phyloP scores from a whole-genome alignment of 192 early-diverging fungal genomes.

The Coemansia sp. region DNA sequence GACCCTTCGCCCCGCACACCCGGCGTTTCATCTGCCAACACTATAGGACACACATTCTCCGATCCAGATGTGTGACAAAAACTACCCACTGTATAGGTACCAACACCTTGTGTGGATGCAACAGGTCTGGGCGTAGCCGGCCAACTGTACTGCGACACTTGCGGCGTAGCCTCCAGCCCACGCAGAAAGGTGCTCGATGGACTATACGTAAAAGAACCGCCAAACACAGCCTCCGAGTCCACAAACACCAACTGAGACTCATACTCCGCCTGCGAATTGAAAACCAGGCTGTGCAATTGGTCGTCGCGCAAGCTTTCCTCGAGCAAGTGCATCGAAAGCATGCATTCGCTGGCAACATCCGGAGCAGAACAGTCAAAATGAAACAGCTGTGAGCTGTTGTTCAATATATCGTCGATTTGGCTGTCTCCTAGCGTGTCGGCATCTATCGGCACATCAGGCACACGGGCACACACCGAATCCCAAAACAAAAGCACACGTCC shows the following conservation, averaged over 20 bases:
- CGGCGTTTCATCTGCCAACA: conserved; percentile 14
- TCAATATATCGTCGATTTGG: conserved; percentile 15
- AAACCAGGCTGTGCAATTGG: conserved; percentile 11
- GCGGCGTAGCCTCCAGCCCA: no score
- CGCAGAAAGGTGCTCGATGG: neutral
- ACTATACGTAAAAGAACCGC: neutral
- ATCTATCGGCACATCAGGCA: neutral
- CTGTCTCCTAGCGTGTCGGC: neutral
- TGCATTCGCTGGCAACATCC: neutral
- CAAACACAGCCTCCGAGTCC: neutral
- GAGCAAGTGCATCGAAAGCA: conserved; percentile 22
- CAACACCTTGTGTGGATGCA: neutral
- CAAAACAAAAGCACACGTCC: neutral
- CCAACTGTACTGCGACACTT: conserved; percentile 1
- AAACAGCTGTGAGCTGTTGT: conserved; percentile 24
- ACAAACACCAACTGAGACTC: neutral
- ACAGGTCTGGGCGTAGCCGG: neutral
- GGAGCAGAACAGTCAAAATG: conserved; percentile 2
- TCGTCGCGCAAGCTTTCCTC: conserved; percentile 35
- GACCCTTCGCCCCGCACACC: neutral
- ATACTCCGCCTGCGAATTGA: conserved; percentile 14
- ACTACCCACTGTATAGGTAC: neutral
- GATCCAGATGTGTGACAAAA: neutral
- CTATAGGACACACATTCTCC: neutral
- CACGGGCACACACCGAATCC: neutral